Percentiles rank a stretch among this genome's conserved stretches.
These are phyloP conservation scores for Botrytis squamosa DNA, from an alignment of 2,329 filamentous ascomycete species.

Conservation along the genomic window DNA sequence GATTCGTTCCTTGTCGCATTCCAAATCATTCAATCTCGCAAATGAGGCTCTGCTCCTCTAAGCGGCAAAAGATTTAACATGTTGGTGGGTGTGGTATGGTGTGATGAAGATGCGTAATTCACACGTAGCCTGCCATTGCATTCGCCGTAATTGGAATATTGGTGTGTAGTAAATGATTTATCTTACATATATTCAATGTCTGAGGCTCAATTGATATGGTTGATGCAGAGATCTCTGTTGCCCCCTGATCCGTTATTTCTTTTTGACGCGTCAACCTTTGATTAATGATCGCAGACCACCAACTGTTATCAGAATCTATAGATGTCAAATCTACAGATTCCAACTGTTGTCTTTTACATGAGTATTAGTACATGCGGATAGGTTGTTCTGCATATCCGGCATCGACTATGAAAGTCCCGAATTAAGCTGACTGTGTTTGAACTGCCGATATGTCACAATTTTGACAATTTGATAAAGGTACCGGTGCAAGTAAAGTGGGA, in stretches of 20 bases:
- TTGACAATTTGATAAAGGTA: not conserved
- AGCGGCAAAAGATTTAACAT: not conserved
- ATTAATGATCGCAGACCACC: not conserved
- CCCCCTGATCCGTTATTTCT: not conserved
- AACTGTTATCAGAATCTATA: slow-evolving; percentile 4
- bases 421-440: slow-evolving; percentile 9
- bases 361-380: slow-evolving; percentile 1
- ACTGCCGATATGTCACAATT: not conserved
- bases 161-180: not conserved
- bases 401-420: slow-evolving; percentile 4
- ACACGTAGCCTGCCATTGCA: slow-evolving; percentile 11
- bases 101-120: slow-evolving; percentile 8
- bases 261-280: slow-evolving; percentile 8
- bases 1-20: slow-evolving; percentile 5
- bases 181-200: slow-evolving; percentile 4
- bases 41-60: not conserved
- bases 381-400: not conserved
- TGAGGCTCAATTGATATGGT: slow-evolving; percentile 4
- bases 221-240: not conserved
- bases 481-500: not conserved
- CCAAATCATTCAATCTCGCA: not conserved
- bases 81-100: not conserved
- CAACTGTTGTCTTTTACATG: not conserved
- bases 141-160: not conserved
- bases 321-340: not conserved